Percentiles rank a stretch among this genome's conserved stretches.
Evolutionary conservation across 2,329 filamentous ascomycete genomes (phyloP).

Genomic region (Diaporthe batatas): DNA sequence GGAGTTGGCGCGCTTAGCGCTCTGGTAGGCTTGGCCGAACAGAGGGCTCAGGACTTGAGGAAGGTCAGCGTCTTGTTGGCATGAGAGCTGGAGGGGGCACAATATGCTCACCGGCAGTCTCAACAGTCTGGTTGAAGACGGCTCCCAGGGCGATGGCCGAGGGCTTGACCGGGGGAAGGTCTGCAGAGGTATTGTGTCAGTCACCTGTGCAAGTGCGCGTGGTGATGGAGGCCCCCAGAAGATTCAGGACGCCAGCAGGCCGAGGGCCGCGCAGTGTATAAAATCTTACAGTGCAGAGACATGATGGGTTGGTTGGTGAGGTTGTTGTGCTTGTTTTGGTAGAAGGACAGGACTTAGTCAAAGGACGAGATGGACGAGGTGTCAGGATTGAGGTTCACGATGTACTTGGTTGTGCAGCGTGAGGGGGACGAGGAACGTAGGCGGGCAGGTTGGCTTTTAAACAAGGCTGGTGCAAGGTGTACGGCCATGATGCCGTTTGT

Average conservation of each 20-base stretch:
- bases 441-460: slow-evolving; percentile 34
- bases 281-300: slow-evolving; percentile 71
- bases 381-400: slow-evolving; percentile 12
- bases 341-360: not conserved
- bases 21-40: slow-evolving; percentile 95
- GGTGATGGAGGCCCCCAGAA: slow-evolving; percentile 13
- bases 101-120: slow-evolving; percentile 43
- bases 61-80: slow-evolving; percentile 1
- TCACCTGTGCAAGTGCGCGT: slow-evolving; percentile 2
- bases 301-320: slow-evolving; percentile 51
- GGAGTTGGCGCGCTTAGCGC: slow-evolving; percentile 89
- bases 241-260: not conserved
- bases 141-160: slow-evolving; percentile 97
- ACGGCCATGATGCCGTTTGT: slow-evolving; percentile 36
- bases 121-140: slow-evolving; percentile 82
- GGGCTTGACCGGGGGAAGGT: slow-evolving; percentile 87
- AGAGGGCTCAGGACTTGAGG: slow-evolving; percentile 79
- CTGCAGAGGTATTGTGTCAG: slow-evolving; percentile 50
- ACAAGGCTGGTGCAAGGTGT: slow-evolving; percentile 23
- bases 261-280: no score
- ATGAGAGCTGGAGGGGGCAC: not conserved
- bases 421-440: not conserved
- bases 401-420: slow-evolving; percentile 10
- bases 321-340: slow-evolving; percentile 19
- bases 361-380: not conserved